Evolutionary conservation across 2,329 filamentous ascomycete genomes (phyloP).

Genomic region (Fusarium decemcellulare): DNA sequence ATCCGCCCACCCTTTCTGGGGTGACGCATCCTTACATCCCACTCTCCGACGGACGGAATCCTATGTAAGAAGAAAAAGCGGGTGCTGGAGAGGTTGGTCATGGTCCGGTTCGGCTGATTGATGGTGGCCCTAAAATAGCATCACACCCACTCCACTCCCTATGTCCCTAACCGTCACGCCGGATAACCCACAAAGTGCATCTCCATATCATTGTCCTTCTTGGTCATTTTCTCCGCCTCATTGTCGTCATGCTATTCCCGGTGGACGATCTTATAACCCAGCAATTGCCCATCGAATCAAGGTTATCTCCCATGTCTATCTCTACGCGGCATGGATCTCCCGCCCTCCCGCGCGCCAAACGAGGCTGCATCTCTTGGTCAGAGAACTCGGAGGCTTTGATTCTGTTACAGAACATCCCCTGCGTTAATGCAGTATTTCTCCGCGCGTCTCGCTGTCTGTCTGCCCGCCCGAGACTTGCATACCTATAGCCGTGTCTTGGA

Average conservation of each 20-base stretch:
- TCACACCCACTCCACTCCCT: constrained; percentile 18
- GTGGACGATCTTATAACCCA: constrained; percentile 33
- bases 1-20: neutral
- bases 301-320: constrained; percentile 1
- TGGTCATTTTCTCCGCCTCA: constrained; percentile 21
- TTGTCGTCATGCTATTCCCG: constrained; percentile 36
- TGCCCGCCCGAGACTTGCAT: neutral
- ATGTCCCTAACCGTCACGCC: constrained; percentile 15
- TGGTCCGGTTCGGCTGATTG: constrained; percentile 20
- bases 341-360: constrained; percentile 13
- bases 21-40: neutral
- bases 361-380: constrained; percentile 15
- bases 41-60: neutral
- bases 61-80: neutral
- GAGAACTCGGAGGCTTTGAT: constrained; percentile 10
- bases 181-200: constrained; percentile 1
- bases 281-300: constrained; percentile 20
- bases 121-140: constrained; percentile 34
- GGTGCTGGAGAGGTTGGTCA: constrained; percentile 19
- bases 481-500: constrained; percentile 7
- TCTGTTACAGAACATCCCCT: constrained; percentile 7
- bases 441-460: constrained; percentile 4
- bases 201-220: constrained; percentile 8
- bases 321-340: neutral
- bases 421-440: constrained; percentile 4